Evolutionary conservation across 75 land plant species (phyloP), one percentile per base, ranked within the genome.

Genomic region (Selaginella tamariscina): DNA sequence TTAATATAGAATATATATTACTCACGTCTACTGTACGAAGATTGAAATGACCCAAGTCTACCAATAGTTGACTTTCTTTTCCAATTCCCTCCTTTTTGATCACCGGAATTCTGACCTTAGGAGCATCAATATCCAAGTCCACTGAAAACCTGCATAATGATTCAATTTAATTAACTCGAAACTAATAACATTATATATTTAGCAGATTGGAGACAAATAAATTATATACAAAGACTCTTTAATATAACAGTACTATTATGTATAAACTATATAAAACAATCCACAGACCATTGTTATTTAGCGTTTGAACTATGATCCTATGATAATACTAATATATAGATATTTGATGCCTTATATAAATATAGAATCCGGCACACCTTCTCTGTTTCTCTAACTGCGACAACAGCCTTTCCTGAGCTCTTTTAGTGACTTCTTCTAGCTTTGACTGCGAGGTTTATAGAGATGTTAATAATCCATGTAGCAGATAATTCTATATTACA

Each of bases 21-120:
- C 74, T 72, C 54, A 80, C 82, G 27, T 68, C 55, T 15, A 49
- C 73, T 20, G 95, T 89, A 30, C 79, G 80, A 74, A 94, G 56
- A 0, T 85, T 94, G 56, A 94, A 94, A 81, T 94, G 96, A 33
- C 98, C 98, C 82, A 94, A 85, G 74, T 94, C 98, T 70, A 94
- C 30, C 28, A 94, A 77, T 64, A 94, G 82, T 69, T 87, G 79
- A 54, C 87, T 69, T 62, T 70, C 69, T 57, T 77, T 74, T 30
- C 56, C 78, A 60, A 56, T 60, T 29, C 67, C 66, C 24, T 59
- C 63, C 57, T 13, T 1, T 23, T 76, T 21, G 62, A 76, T 67
- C 21, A 86, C 69, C 30, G 91, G 98, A 62, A 94, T 64, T 73
- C 82, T 75, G 54, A 94, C 82, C 78, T 85, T 94, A 56, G 98